A percentile compares a stretch with the other conserved stretches of the same genome.
phyloP scores from a whole-genome alignment of 495 filamentous ascomycete genomes.

The Penicillium argentinense region DNA sequence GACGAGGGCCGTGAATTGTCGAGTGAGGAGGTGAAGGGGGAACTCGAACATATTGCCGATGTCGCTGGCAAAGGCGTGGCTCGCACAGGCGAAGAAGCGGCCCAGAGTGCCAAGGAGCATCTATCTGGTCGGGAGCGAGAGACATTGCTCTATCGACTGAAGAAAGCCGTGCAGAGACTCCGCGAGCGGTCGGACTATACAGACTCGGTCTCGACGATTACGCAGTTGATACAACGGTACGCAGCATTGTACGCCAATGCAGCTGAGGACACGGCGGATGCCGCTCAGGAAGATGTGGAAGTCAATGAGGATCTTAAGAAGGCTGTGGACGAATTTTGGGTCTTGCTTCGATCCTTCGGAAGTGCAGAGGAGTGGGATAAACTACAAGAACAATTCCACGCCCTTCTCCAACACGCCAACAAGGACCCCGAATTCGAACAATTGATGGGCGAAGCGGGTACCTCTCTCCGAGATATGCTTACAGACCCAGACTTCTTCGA shows the following conservation, averaged over 20 bases:
- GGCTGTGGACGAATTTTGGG: constrained; percentile 76
- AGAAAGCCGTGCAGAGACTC: constrained; percentile 72
- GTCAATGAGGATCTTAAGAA: constrained; percentile 72
- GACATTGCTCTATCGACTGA: constrained; percentile 71
- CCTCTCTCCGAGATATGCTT: constrained; percentile 75
- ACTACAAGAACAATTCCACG: constrained; percentile 62
- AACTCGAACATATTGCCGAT: constrained; percentile 61
- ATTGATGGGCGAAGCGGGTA: constrained; percentile 68
- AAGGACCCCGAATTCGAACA: constrained; percentile 82
- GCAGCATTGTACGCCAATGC: constrained; percentile 73
- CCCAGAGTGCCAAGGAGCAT: constrained; percentile 67
- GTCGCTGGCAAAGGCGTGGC: constrained; percentile 62
- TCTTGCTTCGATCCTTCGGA: constrained; percentile 75
- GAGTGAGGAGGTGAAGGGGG: constrained; percentile 58
- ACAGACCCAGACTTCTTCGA: constrained; percentile 84
- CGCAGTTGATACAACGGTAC: constrained; percentile 74
- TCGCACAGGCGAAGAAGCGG: constrained; percentile 64
- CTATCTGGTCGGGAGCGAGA: constrained; percentile 65
- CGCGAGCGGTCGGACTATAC: constrained; percentile 76
- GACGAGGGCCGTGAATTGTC: constrained; percentile 55
- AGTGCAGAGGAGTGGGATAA: constrained; percentile 71
- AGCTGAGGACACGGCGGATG: constrained; percentile 58
- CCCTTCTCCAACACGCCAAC: constrained; percentile 70
- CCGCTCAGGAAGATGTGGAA: constrained; percentile 66
- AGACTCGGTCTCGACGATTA: constrained; percentile 78